Evolutionary conservation across 352 stramenopile species (phyloP), one percentile per base, ranked within the genome.

Genomic region (Phytophthora meadii): DNA sequence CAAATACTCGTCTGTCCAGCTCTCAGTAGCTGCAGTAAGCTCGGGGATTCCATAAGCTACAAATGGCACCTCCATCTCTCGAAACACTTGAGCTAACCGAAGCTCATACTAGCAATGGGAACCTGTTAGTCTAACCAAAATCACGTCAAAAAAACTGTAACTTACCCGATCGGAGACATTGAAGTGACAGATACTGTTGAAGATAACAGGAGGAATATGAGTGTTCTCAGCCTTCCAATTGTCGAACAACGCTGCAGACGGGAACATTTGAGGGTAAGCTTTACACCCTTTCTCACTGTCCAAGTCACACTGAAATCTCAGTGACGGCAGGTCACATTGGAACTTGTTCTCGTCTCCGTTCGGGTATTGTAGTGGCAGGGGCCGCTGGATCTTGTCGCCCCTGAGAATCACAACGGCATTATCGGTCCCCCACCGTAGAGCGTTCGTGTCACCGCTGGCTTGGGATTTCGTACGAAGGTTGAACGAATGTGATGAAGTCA

Each of bases 51-150:
- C 91, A 54, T 97, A 94, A 4, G 95, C 67, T 14, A 99, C 83
- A 74, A 98, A 99, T 6, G 97, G 97, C 34, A 98, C 79, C 63
- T 99, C 95, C 64, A 90, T 91, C 25, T 94, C 72, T 19, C 94
- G 78, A 69, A 97, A 93, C 24, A 96, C 84, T 62, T 98, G 94
- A 41, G 82, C 75, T 36, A 97, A 70, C 45, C 97, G 82, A 5
- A 88, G 87, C 25, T 89, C 70, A 73, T 96, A 82, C 76, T 94
- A 54, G 58, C 41, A 67, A 41, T 22, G 22, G 22, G 22, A 22
- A 22, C 8, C 22, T 12, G 57, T n/a, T 17, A 40, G 51, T 34
- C 24, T 39, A 14, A 19, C 6, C 12, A 22, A 37, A 25, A 3
- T 9, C 5, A 32, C 15, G 32, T 7, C 4, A 40, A 39, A 28